These are phyloP conservation scores for Scutellaria barbata DNA, from an alignment of 257 asterid species.

Conservation along the genomic window DNA sequence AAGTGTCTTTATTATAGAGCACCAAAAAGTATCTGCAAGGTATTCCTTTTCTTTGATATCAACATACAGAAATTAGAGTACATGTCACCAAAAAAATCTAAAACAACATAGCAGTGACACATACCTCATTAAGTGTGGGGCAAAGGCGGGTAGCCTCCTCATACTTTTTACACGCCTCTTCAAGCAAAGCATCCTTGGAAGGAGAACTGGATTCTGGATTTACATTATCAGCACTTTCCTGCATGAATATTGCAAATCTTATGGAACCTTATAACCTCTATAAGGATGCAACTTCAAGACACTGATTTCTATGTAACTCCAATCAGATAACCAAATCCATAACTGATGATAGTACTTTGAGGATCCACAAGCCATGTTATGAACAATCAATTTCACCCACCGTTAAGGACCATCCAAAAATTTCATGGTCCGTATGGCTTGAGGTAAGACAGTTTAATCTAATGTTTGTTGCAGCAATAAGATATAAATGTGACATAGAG, in stretches of 20 bases:
- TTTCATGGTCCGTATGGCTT: conserved; percentile 16
- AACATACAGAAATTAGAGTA: conserved; percentile 30
- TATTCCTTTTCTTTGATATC: conserved; percentile 31
- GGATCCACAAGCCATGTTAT: conserved; percentile 11
- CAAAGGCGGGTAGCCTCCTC: conserved; percentile 96
- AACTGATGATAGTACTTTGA: conserved; percentile 24
- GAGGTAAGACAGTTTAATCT: conserved; percentile 20
- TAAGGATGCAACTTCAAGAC: conserved; percentile 28
- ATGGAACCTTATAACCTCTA: conserved; percentile 20
- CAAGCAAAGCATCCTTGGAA: conserved; percentile 93
- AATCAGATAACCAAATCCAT: conserved; percentile 15
- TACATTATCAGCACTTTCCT: conserved; percentile 99
- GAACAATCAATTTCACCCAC: conserved; percentile 16
- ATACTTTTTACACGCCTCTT: conserved; percentile 95
- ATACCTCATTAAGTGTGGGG: conserved; percentile 95
- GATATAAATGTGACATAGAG: conserved; percentile 22
- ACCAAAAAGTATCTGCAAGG: conserved; percentile 30
- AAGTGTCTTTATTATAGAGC: conserved; percentile 8
- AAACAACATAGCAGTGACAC: conserved; percentile 39
- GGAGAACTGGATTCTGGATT: conserved; percentile 84
- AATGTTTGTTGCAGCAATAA: conserved; percentile 20
- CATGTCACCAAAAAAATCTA: conserved; percentile 4
- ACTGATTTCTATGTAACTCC: conserved; percentile 15
- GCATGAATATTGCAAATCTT: conserved; percentile 45
- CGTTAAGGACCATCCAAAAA: conserved; percentile 18